Percentiles rank a stretch among this genome's conserved stretches.
These are phyloP conservation scores for Chlamydomonas reinhardtii DNA, from an alignment of 163 green algal genomes.

Conservation along the genomic window DNA sequence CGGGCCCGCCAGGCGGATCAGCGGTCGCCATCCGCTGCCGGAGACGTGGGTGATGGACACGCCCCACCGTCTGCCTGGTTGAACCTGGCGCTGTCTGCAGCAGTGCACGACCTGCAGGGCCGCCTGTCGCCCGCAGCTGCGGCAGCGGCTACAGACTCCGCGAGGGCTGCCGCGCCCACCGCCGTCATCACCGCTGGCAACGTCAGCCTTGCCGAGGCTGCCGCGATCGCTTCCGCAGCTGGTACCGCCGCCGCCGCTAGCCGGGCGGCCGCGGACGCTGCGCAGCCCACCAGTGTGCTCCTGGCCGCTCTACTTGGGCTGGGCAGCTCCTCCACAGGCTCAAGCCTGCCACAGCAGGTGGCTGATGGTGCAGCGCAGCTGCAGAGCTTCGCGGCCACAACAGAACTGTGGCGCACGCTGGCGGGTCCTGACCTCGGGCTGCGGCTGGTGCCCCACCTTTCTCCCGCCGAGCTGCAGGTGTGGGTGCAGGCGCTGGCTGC, in stretches of 20 bases:
- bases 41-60: background rate
- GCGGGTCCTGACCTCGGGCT: background rate
- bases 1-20: background rate
- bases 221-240: background rate
- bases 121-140: slow-evolving; percentile 9
- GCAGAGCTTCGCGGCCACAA: too few relatives aligned
- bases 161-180: background rate
- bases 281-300: background rate
- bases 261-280: background rate
- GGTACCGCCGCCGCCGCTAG: background rate
- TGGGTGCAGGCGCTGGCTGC: slow-evolving; percentile 1
- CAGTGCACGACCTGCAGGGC: background rate
- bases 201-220: background rate
- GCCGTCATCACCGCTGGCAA: slow-evolving; percentile 4
- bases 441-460: slow-evolving; percentile 14
- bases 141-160: background rate
- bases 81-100: background rate
- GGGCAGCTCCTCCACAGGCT: background rate
- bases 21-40: background rate
- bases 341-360: background rate
- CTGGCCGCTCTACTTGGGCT: background rate
- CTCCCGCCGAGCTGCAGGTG: background rate
- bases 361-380: background rate
- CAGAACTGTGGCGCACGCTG: too few relatives aligned
- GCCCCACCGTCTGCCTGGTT: background rate